Percentiles rank a stretch among this genome's conserved stretches.
These are phyloP conservation scores for Phallus indusiatus DNA, from an alignment of 768 basidiomycete genomes.

Conservation along the genomic window DNA sequence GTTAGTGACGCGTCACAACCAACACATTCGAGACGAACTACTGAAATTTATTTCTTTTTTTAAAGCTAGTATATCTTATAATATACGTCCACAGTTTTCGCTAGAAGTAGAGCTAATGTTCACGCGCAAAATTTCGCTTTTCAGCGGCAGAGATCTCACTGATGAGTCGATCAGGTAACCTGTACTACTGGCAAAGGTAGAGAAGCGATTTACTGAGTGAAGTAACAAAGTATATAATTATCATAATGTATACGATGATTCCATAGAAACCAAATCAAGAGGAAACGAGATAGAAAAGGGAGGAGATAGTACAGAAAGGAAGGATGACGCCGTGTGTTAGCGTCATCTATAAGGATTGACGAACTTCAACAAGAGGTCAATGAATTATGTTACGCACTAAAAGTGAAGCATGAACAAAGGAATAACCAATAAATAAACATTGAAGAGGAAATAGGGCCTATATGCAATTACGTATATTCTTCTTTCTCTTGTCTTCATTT, in stretches of 20 bases:
- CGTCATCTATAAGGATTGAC: background rate
- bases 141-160: background rate
- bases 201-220: background rate
- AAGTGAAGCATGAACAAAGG: background rate
- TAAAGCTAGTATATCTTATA: too few relatives aligned
- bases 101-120: too few relatives aligned
- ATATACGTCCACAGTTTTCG: too few relatives aligned
- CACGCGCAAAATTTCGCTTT: background rate
- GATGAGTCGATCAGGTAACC: too few relatives aligned
- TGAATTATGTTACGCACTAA: background rate
- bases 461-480: background rate
- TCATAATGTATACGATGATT: background rate
- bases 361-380: too few relatives aligned
- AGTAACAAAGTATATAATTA: background rate
- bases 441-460: background rate
- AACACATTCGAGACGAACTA: too few relatives aligned
- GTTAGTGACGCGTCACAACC: too few relatives aligned
- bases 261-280: background rate
- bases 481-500: conserved; percentile 30
- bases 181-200: background rate
- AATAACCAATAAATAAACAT: background rate
- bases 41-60: too few relatives aligned
- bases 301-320: background rate
- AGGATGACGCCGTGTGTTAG: background rate
- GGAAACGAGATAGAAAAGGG: background rate